Conservation (phyloP, 2,329 filamentous ascomycete species). For the Rachicladosporium sp. region DNA sequence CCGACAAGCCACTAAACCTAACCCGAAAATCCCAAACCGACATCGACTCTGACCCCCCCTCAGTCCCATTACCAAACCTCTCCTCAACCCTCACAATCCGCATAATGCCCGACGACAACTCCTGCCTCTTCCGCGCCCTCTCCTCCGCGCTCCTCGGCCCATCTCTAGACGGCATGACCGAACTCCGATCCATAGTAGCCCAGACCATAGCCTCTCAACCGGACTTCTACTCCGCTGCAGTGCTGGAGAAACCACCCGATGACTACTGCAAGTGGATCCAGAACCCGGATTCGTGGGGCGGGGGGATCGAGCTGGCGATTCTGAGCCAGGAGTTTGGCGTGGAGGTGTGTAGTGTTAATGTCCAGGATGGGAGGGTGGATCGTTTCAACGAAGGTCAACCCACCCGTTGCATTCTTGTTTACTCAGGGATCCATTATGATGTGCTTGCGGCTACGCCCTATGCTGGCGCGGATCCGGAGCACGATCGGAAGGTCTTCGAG, state of each 20-base stretch:
- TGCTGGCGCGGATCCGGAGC: conserved; percentile 52
- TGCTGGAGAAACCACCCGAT: conserved; percentile 58
- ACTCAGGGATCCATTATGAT: conserved; percentile 90
- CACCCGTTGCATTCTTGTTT: conserved; percentile 67
- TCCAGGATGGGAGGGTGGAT: conserved; percentile 55
- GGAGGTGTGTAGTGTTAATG: conserved; percentile 76
- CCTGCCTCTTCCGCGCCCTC: conserved; percentile 84
- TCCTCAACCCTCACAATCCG: conserved; percentile 56
- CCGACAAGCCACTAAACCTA: conserved; percentile 22
- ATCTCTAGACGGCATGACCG: conserved; percentile 53
- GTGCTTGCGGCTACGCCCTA: conserved; percentile 64
- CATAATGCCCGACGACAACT: conserved; percentile 95
- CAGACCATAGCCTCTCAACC: conserved; percentile 64
- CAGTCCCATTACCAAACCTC: conserved; percentile 45
- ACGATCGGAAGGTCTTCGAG: conserved; percentile 67
- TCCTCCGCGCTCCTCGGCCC: conserved; percentile 61
- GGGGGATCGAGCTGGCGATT: conserved; percentile 79
- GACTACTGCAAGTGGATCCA: conserved; percentile 76
- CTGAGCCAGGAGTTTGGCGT: conserved; percentile 73
- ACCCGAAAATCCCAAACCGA: conserved; percentile 32
- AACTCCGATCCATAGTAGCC: conserved; percentile 66
- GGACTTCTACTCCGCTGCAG: conserved; percentile 59
- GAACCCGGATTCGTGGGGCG: conserved; percentile 74
- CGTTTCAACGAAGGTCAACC: conserved; percentile 64
- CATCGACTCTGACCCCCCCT: conserved; percentile 46